These are phyloP conservation scores for Murraya paniculata DNA, from an alignment of 345 rosid species.

Conservation along the genomic window DNA sequence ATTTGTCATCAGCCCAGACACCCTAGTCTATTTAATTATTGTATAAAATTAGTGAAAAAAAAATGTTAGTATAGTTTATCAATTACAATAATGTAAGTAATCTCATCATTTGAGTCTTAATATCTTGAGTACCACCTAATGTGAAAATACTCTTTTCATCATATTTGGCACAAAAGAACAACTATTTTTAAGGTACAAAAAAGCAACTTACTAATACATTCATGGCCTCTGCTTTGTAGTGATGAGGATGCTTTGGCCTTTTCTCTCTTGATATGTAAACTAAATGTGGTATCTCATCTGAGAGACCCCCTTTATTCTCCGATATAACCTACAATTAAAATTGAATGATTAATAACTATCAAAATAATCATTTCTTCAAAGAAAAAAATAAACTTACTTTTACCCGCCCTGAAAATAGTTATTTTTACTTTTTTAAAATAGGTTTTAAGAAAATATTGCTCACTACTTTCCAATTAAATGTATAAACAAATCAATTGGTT, in stretches of 20 bases:
- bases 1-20: slow-evolving; percentile 73
- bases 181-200: no score
- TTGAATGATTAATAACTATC: background rate
- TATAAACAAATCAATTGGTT: background rate
- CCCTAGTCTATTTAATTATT: slow-evolving; percentile 40
- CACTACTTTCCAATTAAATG: background rate
- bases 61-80: no score
- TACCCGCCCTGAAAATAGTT: no score
- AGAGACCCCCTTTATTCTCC: slow-evolving; percentile 35
- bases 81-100: no score
- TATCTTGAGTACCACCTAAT: no score
- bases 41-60: background rate
- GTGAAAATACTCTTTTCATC: no score
- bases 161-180: no score
- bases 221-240: slow-evolving; percentile 82
- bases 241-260: slow-evolving; percentile 47
- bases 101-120: no score
- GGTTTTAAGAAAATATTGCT: no score
- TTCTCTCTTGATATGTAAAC: slow-evolving; percentile 70
- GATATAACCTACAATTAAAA: slow-evolving; percentile 39
- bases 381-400: no score
- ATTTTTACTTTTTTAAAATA: no score
- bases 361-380: no score
- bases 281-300: slow-evolving; percentile 50
- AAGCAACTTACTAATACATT: slow-evolving; percentile 49